Conservation (phyloP, 2,329 filamentous ascomycete species). For the Onygenales sp. region DNA sequence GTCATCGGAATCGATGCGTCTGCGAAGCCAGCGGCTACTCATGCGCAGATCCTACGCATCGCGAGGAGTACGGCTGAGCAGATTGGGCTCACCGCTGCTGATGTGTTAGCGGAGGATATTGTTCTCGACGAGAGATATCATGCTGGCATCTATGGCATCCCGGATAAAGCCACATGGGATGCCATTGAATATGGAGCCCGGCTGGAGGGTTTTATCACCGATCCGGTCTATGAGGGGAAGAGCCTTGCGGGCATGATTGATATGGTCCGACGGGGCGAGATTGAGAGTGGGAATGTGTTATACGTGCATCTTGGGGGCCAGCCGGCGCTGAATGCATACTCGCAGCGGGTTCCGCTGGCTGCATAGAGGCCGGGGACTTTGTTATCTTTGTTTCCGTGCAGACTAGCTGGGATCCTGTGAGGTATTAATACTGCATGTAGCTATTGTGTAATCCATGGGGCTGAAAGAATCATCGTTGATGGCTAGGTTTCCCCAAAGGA, state of each 20-base stretch:
- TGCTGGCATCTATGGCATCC: slow-evolving; percentile 58
- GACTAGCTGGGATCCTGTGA: too few species aligned
- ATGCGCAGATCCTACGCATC: slow-evolving; percentile 57
- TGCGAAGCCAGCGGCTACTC: slow-evolving; percentile 51
- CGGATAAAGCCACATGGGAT: slow-evolving; percentile 54
- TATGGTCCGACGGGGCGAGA: slow-evolving; percentile 54
- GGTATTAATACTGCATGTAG: too few species aligned
- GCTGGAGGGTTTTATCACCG: slow-evolving; percentile 64
- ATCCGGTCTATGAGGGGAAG: slow-evolving; percentile 70
- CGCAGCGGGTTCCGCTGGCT: slow-evolving; percentile 15
- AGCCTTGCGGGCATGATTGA: slow-evolving; percentile 63
- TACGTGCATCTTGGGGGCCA: slow-evolving; percentile 66
- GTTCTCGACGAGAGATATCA: slow-evolving; percentile 57
- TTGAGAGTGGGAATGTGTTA: slow-evolving; percentile 55
- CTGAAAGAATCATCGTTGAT: too few species aligned
- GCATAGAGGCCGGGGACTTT: too few species aligned
- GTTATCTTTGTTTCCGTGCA: too few species aligned
- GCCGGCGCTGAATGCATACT: slow-evolving; percentile 60
- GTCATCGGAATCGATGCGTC: slow-evolving; percentile 60
- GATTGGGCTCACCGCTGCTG: slow-evolving; percentile 51
- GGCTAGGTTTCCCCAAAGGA: too few species aligned
- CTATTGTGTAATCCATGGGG: too few species aligned
- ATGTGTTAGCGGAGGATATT: slow-evolving; percentile 55
- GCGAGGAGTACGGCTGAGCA: slow-evolving; percentile 53
- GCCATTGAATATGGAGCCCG: slow-evolving; percentile 59